These are phyloP conservation scores for Mycosphaerella sp. DNA, from an alignment of 2,329 filamentous ascomycete species.

Conservation along the genomic window DNA sequence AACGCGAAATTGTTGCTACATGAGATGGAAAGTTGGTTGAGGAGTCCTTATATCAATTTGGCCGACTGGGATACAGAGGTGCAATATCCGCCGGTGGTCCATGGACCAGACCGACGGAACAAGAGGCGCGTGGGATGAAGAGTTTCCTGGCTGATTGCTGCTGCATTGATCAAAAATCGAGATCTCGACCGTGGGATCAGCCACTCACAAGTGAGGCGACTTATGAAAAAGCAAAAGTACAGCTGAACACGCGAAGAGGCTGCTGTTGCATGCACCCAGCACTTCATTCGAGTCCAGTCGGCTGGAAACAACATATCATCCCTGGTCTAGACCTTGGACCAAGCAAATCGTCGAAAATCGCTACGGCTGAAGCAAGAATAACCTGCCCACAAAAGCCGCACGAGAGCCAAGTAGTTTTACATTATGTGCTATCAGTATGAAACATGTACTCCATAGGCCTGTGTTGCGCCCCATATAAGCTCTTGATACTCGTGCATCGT, in stretches of 20 bases:
- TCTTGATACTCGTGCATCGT: no score
- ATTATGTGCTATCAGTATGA: no score
- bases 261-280: background rate
- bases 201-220: no score
- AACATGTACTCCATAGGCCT: no score
- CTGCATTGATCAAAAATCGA: background rate
- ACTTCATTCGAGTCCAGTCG: background rate
- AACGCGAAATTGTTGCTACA: constrained; percentile 73
- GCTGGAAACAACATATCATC: background rate
- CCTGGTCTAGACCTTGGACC: no score
- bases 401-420: no score
- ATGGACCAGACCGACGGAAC: background rate
- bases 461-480: no score
- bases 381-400: no score
- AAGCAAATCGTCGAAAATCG: no score
- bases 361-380: no score
- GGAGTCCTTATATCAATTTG: constrained; percentile 67
- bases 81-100: constrained; percentile 51
- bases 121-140: background rate
- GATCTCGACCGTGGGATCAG: no score
- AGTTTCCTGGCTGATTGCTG: background rate
- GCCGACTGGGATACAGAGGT: constrained; percentile 74
- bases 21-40: constrained; percentile 73
- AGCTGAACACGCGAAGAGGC: background rate
- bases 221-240: background rate